Base-by-base conservation (phyloP, 345 rosid genomes). In the Anacardium occidentale region DNA sequence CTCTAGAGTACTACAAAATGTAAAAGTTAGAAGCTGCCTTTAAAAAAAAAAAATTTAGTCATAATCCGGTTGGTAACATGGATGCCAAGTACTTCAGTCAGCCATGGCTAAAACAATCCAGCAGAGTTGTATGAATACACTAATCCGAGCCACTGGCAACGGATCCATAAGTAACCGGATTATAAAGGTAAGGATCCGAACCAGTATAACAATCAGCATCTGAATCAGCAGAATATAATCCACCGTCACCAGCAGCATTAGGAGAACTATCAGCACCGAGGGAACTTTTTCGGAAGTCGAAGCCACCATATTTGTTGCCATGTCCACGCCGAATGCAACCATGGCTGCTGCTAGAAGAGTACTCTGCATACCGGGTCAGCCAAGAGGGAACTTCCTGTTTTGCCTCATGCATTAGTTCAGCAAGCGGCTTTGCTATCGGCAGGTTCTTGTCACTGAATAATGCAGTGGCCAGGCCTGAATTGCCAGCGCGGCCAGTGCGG, bases 401-500 rank as follows among this genome's bases (percentile, higher is more conserved):
- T 22, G 85, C 77, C 68, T 85, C 89, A 51, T 70, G 68, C 85
- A 87, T 83, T 10, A 85, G 71, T 15, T 80, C 84, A 51, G 74
- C 72, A 1, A 82, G 86, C 10, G 83, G 66, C 78, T 73, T 84
- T 7, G 84, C 85, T 47, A 86, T 64, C 8, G 81, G 64, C 51
- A 57, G 21, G 68, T 84, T 84, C 77, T 84, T 83, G 72, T 79
- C 83, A 60, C 64, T 72, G 77, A 82, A 88, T 74, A 82, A 85
- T 32, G 88, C 85, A 53, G 91, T 84, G 17, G 86, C 87, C 17
- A 76, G 60, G 48, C 86, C 89, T 13, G 82, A 82, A 51, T 81
- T 82, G 26, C 87, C 88, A 51, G 88, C 89, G 18, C 90, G 80
- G 42, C 90, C 90, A 1, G 88, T 86, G 48, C 85, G 81, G 21